Base-by-base conservation (phyloP, 208 protist species). In the Trypanosomatidae sp. region DNA sequence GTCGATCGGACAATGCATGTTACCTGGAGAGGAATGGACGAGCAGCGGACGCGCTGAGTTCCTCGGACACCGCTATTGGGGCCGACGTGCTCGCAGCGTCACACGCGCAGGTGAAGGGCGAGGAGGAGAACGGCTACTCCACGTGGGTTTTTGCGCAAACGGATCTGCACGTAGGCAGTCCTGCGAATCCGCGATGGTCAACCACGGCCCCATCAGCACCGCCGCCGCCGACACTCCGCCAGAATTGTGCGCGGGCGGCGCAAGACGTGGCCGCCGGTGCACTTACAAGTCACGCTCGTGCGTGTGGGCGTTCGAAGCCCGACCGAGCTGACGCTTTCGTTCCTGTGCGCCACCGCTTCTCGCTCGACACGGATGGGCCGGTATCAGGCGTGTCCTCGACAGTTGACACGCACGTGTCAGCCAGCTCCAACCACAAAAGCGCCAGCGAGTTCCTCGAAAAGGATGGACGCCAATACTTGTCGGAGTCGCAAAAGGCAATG, bases 401-500 rank as follows among this genome's bases (percentile, higher is more conserved):
- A 5, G 47, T 19, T 1, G 17, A 59, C 30, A 58, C 66, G 13
- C 30, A 69, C n/a, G 30, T 19, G 8, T 28, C 1, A 7, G 28
- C 2, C 15, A 53, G n/a, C 9, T 50, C 62, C 15, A 10, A 22
- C 13, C 25, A 22, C 49, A 33, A 59, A 25, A 68, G 69, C 41
- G 9, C 56, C 0, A 46, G 66, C 8, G 22, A 6, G 2, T 50
- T 52, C 0, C 13, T 43, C 0, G 2, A 6, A 1, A 68, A 62
- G 19, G 43, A 73, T 19, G 22, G 53, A 8, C 30, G 74, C 30
- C 56, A 82, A 17, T 46, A 64, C 15, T 72, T 93, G 3, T 81
- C 81, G 0, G 65, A 65, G 1, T 79, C 77, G 36, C 76, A 89
- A 66, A 76, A 77, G 49, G 36, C 22, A 5, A 65, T 43, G 52